Percentiles rank a stretch among this genome's conserved stretches.
These are phyloP conservation scores for Xerocomellus dryophilus DNA, from an alignment of 768 basidiomycete genomes.

Conservation along the genomic window DNA sequence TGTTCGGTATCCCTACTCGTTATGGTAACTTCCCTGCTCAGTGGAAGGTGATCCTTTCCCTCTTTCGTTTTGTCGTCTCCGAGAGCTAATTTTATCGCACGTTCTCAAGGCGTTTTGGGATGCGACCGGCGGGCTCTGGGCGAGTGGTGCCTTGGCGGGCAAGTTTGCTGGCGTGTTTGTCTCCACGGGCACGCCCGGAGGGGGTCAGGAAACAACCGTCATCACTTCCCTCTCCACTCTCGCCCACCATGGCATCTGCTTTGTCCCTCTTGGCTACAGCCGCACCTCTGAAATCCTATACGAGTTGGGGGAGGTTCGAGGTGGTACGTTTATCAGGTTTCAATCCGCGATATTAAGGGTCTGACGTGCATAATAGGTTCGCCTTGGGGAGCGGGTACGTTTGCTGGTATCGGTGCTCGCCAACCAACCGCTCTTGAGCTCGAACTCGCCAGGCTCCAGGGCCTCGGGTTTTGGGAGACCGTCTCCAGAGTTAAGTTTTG, in stretches of 20 bases:
- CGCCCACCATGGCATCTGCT: conserved; percentile 69
- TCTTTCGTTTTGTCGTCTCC: not conserved
- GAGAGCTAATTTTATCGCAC: conserved; percentile 3
- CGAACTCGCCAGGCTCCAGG: conserved; percentile 51
- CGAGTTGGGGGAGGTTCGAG: conserved; percentile 49
- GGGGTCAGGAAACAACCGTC: conserved; percentile 72
- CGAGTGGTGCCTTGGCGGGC: conserved; percentile 54
- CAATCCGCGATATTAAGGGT: not conserved
- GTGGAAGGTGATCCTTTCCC: conserved; percentile 54
- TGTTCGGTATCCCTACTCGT: conserved; percentile 78
- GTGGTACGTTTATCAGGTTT: conserved; percentile 42
- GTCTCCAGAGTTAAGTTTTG: conserved; percentile 39
- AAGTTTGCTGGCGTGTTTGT: conserved; percentile 78
- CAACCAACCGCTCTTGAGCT: conserved; percentile 49
- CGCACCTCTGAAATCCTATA: conserved; percentile 41
- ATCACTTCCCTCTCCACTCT: conserved; percentile 54
- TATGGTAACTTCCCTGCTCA: conserved; percentile 81
- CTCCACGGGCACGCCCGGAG: conserved; percentile 68
- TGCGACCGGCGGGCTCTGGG: conserved; percentile 66
- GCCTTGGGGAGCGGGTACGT: conserved; percentile 75
- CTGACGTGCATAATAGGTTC: conserved; percentile 44
- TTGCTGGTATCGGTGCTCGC: conserved; percentile 46
- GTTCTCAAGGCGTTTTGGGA: conserved; percentile 66
- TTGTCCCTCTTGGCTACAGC: conserved; percentile 71
- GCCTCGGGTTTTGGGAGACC: conserved; percentile 47